A percentile compares a stretch with the other conserved stretches of the same genome.
These are phyloP conservation scores for Wickerhamiella kurtzmanii DNA, from an alignment of 805 yeast species.

Conservation along the genomic window DNA sequence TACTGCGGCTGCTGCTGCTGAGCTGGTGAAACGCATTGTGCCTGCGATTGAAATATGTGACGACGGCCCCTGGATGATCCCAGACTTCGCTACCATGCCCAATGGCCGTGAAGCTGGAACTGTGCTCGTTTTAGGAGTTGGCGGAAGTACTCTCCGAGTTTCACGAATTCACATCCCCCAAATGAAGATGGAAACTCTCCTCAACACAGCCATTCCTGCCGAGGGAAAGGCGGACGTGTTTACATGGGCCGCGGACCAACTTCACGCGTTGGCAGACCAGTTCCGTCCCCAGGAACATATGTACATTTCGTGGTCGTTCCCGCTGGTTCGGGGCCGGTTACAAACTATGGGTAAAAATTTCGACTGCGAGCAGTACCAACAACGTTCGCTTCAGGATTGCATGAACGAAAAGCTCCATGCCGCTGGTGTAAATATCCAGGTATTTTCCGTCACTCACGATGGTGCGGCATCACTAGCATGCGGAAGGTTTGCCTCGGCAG, in stretches of 20 bases:
- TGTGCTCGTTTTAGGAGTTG: slow-evolving; percentile 16
- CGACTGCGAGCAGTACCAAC: slow-evolving; percentile 5
- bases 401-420: slow-evolving; percentile 2
- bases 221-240: slow-evolving; percentile 10
- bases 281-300: slow-evolving; percentile 5
- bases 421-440: neutral
- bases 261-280: slow-evolving; percentile 4
- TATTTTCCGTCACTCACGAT: slow-evolving; percentile 14
- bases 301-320: slow-evolving; percentile 21
- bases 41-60: neutral
- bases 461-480: slow-evolving; percentile 18
- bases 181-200: neutral
- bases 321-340: slow-evolving; percentile 14
- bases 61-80: slow-evolving; percentile 17
- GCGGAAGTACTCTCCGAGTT: slow-evolving; percentile 19
- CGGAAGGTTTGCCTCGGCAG: slow-evolving; percentile 7
- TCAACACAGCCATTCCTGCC: slow-evolving; percentile 4
- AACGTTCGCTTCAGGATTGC: slow-evolving; percentile 2
- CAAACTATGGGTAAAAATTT: slow-evolving; percentile 19
- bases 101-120: slow-evolving; percentile 9
- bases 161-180: slow-evolving; percentile 3
- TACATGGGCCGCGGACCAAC: slow-evolving; percentile 6
- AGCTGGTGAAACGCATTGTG: neutral
- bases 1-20: neutral
- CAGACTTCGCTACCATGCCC: slow-evolving; percentile 5